Base-by-base conservation (phyloP, 495 filamentous ascomycete species). In the Amniculicola lignicola region DNA sequence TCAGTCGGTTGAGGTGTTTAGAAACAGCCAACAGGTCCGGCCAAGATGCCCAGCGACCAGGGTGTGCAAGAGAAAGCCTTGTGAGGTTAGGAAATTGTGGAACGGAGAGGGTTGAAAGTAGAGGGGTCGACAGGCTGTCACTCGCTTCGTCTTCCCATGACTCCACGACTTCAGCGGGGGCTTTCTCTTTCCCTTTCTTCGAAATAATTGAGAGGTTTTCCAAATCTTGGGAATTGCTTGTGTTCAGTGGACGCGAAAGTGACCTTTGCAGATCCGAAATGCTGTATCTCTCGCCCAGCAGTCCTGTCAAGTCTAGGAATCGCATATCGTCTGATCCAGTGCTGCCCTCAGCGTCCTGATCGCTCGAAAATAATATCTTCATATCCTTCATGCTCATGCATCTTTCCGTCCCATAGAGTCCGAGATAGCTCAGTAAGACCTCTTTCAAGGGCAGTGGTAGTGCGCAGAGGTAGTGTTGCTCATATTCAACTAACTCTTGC, bases 401-500 rank as follows among this genome's bases (percentile, higher is more conserved):
- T 0, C 74, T 68, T 4, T 69, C 69, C 5, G 67, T 62, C 29
- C 75, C 70, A 67, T 82, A 80, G 0, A 80, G 63, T 3, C 75
- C 77, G 12, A 92, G 62, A 62, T 89, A 86, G 38, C 78, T 78
- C 7, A 93, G 62, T 25, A 95, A 61, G 0, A 79, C 64, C 22
- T 74, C 64, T 48, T 89, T 83, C 3, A 90, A 59, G 33, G 78
- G 78, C 3, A 69, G 74, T 0, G 87, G 85, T 4, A 92, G 61
- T 11, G 79, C 72, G 2, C 81, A 77, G 3, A 93, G 70, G 57
- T 86, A 83, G 43, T 83, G 71, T 31, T 77, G 82, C 61, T 89
- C 82, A 61, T 86, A 89, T 16, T 78, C 72, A 14, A 79, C 48
- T 63, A 90, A 81, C 62, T 79, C 83, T 1, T 77, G 71, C 88